Evolutionary conservation across 2,329 filamentous ascomycete species (phyloP).

Genomic region (Aspergillus pseudotamarii): DNA sequence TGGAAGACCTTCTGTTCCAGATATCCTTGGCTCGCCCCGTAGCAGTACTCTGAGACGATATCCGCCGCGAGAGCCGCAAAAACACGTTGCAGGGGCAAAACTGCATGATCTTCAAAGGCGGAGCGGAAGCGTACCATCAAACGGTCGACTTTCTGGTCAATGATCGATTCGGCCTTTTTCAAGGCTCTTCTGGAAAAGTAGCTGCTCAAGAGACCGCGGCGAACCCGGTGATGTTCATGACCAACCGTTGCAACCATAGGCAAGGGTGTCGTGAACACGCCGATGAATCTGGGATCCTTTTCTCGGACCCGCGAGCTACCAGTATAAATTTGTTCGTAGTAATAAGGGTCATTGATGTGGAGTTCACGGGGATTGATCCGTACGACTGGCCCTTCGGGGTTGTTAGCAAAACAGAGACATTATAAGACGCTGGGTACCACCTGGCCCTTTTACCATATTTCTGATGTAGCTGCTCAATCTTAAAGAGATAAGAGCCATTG

Average conservation of each 20-base stretch:
- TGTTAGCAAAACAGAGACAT: background rate
- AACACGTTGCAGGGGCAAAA: no score
- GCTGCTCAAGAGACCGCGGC: background rate
- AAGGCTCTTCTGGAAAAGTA: background rate
- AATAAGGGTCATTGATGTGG: background rate
- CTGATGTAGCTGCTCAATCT: conserved; percentile 38
- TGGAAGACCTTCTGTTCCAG: no score
- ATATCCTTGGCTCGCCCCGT: no score
- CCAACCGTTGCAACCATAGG: background rate
- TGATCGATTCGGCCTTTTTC: background rate
- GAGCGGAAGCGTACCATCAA: background rate
- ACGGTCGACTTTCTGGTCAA: background rate
- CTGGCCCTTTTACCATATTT: conserved; percentile 32
- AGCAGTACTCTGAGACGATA: no score
- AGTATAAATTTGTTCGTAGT: background rate
- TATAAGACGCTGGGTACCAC: fast-evolving
- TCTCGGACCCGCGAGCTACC: background rate
- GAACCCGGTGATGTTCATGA: background rate
- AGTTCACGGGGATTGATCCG: background rate
- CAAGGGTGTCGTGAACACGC: background rate
- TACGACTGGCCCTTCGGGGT: background rate
- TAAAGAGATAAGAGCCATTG: conserved; percentile 34
- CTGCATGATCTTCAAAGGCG: no score
- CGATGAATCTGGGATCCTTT: background rate
- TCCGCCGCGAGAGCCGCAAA: no score